Percentiles rank a stretch among this genome's conserved stretches.
Conservation (phyloP, 345 rosid species). For the Adansonia digitata region DNA sequence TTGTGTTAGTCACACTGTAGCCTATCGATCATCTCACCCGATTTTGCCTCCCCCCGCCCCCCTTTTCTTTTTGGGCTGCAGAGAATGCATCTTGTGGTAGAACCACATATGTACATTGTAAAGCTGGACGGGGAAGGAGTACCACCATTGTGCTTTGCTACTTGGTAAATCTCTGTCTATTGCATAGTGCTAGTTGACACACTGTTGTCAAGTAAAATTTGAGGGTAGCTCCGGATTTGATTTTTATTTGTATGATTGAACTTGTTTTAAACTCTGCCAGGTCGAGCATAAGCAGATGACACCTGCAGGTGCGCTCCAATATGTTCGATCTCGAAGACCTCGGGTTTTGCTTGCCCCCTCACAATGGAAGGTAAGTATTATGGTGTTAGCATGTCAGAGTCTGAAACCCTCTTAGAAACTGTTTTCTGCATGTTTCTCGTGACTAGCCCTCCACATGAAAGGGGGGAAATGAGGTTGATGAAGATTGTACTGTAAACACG, state of each 20-base stretch:
- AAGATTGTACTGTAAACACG: neutral
- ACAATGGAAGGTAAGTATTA: slow-evolving; percentile 51
- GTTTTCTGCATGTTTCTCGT: neutral
- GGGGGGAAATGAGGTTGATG: neutral
- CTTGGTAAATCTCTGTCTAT: slow-evolving; percentile 36
- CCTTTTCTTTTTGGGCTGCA: slow-evolving; percentile 15
- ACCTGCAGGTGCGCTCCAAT: slow-evolving; percentile 47
- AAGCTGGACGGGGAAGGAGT: slow-evolving; percentile 93
- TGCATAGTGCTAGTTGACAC: neutral
- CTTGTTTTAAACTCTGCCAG: slow-evolving; percentile 25
- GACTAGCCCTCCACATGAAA: neutral
- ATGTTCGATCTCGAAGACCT: slow-evolving; percentile 60
- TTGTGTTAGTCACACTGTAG: neutral
- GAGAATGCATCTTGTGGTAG: slow-evolving; percentile 57
- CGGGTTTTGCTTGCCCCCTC: slow-evolving; percentile 60
- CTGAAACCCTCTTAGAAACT: neutral
- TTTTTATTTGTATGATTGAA: slow-evolving; percentile 10
- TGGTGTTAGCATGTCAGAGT: neutral
- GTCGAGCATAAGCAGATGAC: slow-evolving; percentile 54
- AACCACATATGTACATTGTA: slow-evolving; percentile 86
- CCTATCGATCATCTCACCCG: neutral
- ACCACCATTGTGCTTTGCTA: slow-evolving; percentile 85
- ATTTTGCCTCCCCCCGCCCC: neutral
- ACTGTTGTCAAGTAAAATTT: neutral
- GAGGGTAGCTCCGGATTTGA: neutral